A percentile compares a stretch with the other conserved stretches of the same genome.
Conservation (phyloP, 345 rosid species). For the Mallotus nudiflorus region DNA sequence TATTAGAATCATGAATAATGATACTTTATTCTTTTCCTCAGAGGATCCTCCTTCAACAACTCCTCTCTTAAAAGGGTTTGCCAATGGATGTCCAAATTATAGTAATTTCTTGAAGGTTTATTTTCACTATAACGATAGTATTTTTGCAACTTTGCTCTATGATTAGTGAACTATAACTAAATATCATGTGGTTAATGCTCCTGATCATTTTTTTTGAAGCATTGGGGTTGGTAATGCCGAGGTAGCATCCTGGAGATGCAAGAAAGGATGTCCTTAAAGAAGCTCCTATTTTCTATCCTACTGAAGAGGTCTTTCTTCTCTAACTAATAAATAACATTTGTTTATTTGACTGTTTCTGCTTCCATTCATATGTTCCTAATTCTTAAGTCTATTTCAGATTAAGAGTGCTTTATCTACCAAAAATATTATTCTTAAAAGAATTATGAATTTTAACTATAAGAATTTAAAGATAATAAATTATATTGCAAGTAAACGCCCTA, state of each 20-base stretch:
- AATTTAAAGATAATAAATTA: constrained; percentile 60
- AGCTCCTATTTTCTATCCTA: no score
- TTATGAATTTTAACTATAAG: constrained; percentile 44
- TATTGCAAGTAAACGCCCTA: constrained; percentile 51
- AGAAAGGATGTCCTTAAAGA: constrained; percentile 43
- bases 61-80: constrained; percentile 27
- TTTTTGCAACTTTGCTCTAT: background rate
- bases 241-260: constrained; percentile 38
- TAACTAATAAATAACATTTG: constrained; percentile 17
- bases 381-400: constrained; percentile 23
- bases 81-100: constrained; percentile 27
- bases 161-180: background rate
- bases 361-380: no score
- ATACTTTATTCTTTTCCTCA: background rate
- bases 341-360: no score
- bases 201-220: constrained; percentile 24
- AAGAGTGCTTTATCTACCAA: constrained; percentile 8
- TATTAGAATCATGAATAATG: background rate
- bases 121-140: background rate
- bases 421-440: constrained; percentile 20
- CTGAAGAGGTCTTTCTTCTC: no score
- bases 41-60: constrained; percentile 28
- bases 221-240: constrained; percentile 38
- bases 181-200: constrained; percentile 9
- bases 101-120: constrained; percentile 34